These are phyloP conservation scores for Apostasia shenzhenica DNA, from an alignment of 106 monocot genomes.

Conservation along the genomic window DNA sequence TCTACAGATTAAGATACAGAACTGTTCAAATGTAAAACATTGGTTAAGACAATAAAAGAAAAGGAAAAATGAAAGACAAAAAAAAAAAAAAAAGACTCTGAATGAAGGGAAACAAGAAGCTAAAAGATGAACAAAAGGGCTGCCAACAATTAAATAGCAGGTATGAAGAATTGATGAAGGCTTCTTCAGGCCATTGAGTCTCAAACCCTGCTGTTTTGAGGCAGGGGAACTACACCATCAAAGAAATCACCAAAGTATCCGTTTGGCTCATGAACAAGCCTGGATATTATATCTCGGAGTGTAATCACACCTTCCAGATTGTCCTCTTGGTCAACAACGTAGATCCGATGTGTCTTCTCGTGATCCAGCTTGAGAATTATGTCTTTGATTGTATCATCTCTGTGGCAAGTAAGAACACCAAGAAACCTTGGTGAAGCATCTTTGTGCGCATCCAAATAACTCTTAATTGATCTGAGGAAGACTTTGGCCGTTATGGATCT, in stretches of 20 bases:
- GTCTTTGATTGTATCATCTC: slow-evolving; percentile 61
- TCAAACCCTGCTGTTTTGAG: slow-evolving; percentile 67
- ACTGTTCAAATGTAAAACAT: too few relatives aligned
- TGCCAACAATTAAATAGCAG: background rate
- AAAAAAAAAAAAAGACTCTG: too few relatives aligned
- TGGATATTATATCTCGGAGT: slow-evolving; percentile 89
- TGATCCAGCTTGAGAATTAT: slow-evolving; percentile 65
- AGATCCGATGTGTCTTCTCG: slow-evolving; percentile 61
- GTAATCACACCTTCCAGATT: slow-evolving; percentile 77
- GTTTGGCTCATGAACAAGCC: slow-evolving; percentile 79
- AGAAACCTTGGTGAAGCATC: slow-evolving; percentile 27
- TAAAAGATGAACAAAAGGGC: too few relatives aligned
- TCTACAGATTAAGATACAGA: too few relatives aligned
- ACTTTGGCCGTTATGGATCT: slow-evolving; percentile 67
- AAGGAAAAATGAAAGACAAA: too few relatives aligned
- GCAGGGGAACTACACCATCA: slow-evolving; percentile 82
- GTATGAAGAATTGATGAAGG: background rate
- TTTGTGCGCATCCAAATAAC: slow-evolving; percentile 32
- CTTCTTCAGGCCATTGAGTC: background rate
- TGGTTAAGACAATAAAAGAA: too few relatives aligned
- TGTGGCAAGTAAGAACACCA: slow-evolving; percentile 57
- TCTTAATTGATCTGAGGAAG: slow-evolving; percentile 40
- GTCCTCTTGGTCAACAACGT: slow-evolving; percentile 54
- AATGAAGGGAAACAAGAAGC: too few relatives aligned
- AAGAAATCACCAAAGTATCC: slow-evolving; percentile 98